Percentiles rank a stretch among this genome's conserved stretches.
Evolutionary conservation across 371 early-diverging fungal species (phyloP).

Genomic region (Mortierella sp.): DNA sequence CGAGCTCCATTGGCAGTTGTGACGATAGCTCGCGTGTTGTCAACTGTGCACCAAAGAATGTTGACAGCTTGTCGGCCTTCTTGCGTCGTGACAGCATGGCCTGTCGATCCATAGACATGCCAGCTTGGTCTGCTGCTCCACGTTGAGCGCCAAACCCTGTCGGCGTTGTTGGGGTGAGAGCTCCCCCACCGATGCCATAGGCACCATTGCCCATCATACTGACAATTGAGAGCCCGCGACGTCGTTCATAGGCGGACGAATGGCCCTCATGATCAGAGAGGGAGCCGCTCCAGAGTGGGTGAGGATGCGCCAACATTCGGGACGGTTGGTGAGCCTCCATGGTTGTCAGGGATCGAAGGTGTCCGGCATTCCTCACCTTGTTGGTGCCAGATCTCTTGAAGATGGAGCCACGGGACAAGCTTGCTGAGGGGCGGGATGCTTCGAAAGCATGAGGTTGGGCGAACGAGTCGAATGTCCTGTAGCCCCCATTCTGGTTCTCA

Average conservation of each 20-base stretch:
- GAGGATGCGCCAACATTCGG: constrained; percentile 37
- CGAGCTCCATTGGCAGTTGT: constrained; percentile 38
- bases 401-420: background rate
- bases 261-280: constrained; percentile 40
- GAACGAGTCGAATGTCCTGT: constrained; percentile 1
- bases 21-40: constrained; percentile 34
- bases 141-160: constrained; percentile 4
- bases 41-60: constrained; percentile 47
- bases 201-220: constrained; percentile 18
- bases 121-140: background rate
- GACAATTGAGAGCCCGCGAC: constrained; percentile 34
- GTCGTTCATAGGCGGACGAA: constrained; percentile 14
- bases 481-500: constrained; percentile 3
- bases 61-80: constrained; percentile 52
- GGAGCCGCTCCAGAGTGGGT: constrained; percentile 53
- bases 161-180: constrained; percentile 23
- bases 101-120: constrained; percentile 18
- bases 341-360: constrained; percentile 15
- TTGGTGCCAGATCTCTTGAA: background rate
- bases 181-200: background rate
- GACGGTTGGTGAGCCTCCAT: constrained; percentile 3
- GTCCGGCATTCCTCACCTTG: constrained; percentile 2
- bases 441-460: background rate
- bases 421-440: background rate
- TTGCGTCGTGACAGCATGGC: constrained; percentile 37